phyloP scores from a whole-genome alignment of 805 yeast species.

The Ascoidea asiatica region DNA sequence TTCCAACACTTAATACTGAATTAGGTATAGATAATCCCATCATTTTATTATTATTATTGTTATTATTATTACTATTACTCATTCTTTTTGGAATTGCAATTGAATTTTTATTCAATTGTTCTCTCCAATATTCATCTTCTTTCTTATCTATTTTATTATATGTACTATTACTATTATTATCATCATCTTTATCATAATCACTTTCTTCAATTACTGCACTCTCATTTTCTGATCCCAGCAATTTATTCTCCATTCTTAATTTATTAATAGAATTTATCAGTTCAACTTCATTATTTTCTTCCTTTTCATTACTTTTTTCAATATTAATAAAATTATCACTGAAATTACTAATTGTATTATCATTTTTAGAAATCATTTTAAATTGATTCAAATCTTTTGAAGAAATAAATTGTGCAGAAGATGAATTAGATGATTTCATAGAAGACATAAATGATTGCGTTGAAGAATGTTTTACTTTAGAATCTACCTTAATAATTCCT shows the following conservation, averaged over 20 bases:
- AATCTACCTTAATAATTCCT: neutral
- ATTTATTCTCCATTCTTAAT: too few species aligned
- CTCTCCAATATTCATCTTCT: too few species aligned
- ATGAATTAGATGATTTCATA: neutral
- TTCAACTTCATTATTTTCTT: too few species aligned
- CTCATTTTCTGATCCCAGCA: neutral
- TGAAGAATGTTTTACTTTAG: neutral
- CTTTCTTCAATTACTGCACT: neutral
- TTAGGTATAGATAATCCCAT: neutral
- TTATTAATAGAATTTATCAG: too few species aligned
- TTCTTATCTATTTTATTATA: too few species aligned
- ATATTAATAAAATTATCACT: too few species aligned
- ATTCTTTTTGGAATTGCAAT: neutral
- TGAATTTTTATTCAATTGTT: neutral
- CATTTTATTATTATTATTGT: too few species aligned
- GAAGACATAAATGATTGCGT: neutral
- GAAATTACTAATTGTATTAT: neutral
- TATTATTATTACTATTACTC: neutral
- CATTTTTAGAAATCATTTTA: neutral
- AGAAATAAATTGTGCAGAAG: neutral
- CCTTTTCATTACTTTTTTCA: neutral
- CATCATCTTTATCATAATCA: neutral
- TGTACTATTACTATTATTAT: too few species aligned
- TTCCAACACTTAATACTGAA: neutral
- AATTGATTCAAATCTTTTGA: neutral